Base-by-base conservation (phyloP, 2,329 filamentous ascomycete species). In the Diaporthe caulivora region DNA sequence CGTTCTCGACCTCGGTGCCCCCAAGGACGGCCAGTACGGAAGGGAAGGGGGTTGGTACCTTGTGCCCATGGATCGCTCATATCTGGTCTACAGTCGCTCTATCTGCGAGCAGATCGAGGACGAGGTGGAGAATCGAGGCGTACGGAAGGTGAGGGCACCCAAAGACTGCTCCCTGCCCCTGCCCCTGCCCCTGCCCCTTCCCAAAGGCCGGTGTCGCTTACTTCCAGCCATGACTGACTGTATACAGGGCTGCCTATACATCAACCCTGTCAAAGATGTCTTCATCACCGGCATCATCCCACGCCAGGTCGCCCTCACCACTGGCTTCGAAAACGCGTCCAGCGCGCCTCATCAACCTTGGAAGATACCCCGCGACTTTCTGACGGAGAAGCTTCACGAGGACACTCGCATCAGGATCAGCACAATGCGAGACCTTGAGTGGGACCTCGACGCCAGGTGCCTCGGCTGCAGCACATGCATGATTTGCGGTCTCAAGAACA, bases 201-300 rank as follows among this genome's bases (percentile, higher is more conserved):
- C n/a, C n/a, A n/a, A n/a, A n/a, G n/a, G n/a, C n/a, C n/a, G n/a
- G n/a, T n/a, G n/a, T n/a, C n/a, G n/a, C n/a, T 15, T n/a, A 29
- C 15, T 53, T 10, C n/a, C 2, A 5, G 26, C 42, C 21, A 42
- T 44, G 3, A 21, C 37, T 18, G 10, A 11, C 13, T 31, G 40
- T 21, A 8, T n/a, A 21, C 24, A 72, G 71, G 71, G 71, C 24
- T 55, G 44, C 31, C 21, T 72, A 8, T 72, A 72, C 34, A 54
- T 72, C 44, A 47, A 68, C 42, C 64, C 64, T 8, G 24, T 18
- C 10, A 60, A 29, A 21, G 71, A 72, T 31, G 44, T 44, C 7
- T 72, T 70, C 44, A 49, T 72, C n/a, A 70, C 24, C 53, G 71
- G 71, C 7, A 42, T 51, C 17, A 18, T 31, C 21, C 71, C 71